Percentiles rank a stretch among this genome's conserved stretches.
Conservation (phyloP, 23 red algal genomes). For the Agarophyton chilense region DNA sequence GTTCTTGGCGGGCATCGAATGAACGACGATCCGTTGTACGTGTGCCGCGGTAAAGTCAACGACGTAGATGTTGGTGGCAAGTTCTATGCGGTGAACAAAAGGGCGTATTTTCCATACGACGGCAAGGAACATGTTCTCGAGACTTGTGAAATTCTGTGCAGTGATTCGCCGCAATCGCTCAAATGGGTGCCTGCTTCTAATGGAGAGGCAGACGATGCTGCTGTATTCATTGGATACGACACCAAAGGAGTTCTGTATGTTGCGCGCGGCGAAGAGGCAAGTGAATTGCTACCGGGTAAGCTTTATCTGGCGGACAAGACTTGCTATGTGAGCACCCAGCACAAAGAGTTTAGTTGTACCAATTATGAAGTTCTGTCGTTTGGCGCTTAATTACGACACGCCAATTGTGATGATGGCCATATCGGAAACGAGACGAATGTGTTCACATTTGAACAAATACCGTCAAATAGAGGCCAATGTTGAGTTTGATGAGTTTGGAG, state of each 20-base stretch:
- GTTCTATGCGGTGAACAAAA: conserved; percentile 3
- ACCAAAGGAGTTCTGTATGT: background rate
- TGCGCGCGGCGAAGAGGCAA: background rate
- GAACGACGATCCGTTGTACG: background rate
- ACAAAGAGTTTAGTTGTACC: background rate
- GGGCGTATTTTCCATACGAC: background rate
- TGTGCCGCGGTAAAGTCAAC: background rate
- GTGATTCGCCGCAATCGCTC: background rate
- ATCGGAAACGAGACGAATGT: too few species aligned
- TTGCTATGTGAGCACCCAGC: background rate
- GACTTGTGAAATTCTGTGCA: background rate
- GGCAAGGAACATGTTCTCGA: background rate
- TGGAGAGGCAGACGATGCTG: background rate
- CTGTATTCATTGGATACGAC: background rate
- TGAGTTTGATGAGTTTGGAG: too few species aligned
- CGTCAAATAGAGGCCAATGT: too few species aligned
- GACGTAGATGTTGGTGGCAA: background rate
- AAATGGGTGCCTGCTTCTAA: background rate
- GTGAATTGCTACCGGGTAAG: conserved; percentile 20
- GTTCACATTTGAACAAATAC: too few species aligned
- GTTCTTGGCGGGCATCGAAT: background rate
- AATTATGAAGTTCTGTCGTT: background rate
- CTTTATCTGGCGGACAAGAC: background rate
- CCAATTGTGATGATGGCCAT: too few species aligned
- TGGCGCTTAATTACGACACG: background rate